A percentile compares a stretch with the other conserved stretches of the same genome.
phyloP scores from a whole-genome alignment of 208 protist species.

The Acanthamoeba sp. region DNA sequence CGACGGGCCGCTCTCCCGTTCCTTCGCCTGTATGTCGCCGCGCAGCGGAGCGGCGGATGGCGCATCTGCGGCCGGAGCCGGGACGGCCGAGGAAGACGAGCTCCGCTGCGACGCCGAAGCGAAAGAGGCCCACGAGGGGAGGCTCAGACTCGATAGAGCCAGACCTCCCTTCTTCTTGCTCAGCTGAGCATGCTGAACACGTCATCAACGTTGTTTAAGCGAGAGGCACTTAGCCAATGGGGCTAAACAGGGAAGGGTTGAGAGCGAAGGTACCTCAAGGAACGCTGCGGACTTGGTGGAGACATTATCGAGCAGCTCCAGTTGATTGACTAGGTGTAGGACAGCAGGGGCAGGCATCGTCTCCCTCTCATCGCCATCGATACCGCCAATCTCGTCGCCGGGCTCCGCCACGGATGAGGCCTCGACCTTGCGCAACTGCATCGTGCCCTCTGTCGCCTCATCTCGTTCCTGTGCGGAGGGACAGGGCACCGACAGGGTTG shows the following conservation, averaged over 20 bases:
- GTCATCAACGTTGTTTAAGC: too few species aligned
- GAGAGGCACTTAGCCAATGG: too few species aligned
- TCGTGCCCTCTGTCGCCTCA: conserved; percentile 44
- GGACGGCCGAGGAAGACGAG: neutral
- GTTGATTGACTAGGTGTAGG: too few species aligned
- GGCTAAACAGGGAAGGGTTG: too few species aligned
- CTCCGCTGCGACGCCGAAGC: neutral
- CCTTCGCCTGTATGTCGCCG: too few species aligned
- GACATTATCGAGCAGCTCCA: too few species aligned
- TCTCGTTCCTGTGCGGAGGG: neutral
- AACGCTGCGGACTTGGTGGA: too few species aligned
- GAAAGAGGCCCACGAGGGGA: neutral
- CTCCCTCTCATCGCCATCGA: neutral
- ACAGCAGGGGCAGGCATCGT: too few species aligned
- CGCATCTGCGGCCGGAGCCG: too few species aligned
- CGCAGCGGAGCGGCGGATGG: too few species aligned
- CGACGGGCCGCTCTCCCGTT: too few species aligned
- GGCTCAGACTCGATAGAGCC: neutral
- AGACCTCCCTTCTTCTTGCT: neutral
- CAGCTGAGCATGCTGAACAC: neutral
- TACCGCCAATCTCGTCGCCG: neutral
- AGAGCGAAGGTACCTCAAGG: too few species aligned
- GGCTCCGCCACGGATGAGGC: neutral
- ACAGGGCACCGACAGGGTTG: neutral
- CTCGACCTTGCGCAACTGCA: conserved; percentile 10